Conservation (phyloP, 1,139 yeast genomes). For the Chernovozyma sophiae-reginae region DNA sequence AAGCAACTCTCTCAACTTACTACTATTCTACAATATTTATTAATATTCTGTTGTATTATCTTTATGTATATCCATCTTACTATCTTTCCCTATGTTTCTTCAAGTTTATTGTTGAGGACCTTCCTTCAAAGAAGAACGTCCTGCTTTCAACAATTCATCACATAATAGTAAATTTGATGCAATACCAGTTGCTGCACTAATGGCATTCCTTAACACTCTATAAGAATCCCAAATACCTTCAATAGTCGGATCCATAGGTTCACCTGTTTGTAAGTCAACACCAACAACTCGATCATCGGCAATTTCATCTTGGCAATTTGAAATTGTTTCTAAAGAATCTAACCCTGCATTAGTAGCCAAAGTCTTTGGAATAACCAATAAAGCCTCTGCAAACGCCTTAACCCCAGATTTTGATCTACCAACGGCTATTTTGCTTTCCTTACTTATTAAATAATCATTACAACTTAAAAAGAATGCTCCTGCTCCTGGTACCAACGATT, state of each 20-base stretch:
- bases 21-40: no score
- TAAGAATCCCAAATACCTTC: slow-evolving; percentile 97
- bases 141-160: slow-evolving; percentile 95
- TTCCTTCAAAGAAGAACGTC: slow-evolving; percentile 83
- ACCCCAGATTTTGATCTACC: slow-evolving; percentile 91
- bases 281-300: slow-evolving; percentile 83
- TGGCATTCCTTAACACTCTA: slow-evolving; percentile 88
- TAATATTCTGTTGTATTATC: no score
- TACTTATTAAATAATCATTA: slow-evolving; percentile 56
- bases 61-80: no score
- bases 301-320: slow-evolving; percentile 87
- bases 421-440: slow-evolving; percentile 55
- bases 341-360: slow-evolving; percentile 89
- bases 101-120: slow-evolving; percentile 12
- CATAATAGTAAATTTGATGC: slow-evolving; percentile 88
- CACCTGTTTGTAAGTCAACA: slow-evolving; percentile 85
- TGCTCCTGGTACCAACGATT: slow-evolving; percentile 89
- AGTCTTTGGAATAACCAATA: slow-evolving; percentile 89
- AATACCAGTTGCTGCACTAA: slow-evolving; percentile 90
- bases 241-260: slow-evolving; percentile 90
- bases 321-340: slow-evolving; percentile 85
- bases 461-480: slow-evolving; percentile 93
- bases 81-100: no score
- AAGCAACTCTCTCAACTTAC: no score
- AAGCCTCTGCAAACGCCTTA: slow-evolving; percentile 88